These are phyloP conservation scores for Penicillium sclerotigenum DNA, from an alignment of 2,329 filamentous ascomycete genomes.

Conservation along the genomic window DNA sequence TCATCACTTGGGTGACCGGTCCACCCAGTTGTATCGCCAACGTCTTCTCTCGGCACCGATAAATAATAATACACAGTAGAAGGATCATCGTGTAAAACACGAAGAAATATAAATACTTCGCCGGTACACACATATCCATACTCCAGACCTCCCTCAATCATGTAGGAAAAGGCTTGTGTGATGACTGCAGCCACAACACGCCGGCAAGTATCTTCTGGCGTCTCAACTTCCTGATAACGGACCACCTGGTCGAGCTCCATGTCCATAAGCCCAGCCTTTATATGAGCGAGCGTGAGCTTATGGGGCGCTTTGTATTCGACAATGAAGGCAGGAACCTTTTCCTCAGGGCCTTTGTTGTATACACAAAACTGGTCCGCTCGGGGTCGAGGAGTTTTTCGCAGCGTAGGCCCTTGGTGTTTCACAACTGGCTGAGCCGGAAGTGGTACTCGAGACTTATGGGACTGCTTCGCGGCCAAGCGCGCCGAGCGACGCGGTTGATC, in stretches of 20 bases:
- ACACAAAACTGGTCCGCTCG: background rate
- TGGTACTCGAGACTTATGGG: background rate
- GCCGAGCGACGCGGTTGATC: background rate
- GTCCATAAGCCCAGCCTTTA: background rate
- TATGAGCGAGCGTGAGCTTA: background rate
- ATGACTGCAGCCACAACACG: background rate
- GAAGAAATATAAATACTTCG: background rate
- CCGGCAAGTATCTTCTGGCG: background rate
- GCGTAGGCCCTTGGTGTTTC: background rate
- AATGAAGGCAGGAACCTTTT: background rate
- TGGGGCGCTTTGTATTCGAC: background rate
- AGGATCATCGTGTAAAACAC: background rate
- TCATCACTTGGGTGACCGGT: background rate
- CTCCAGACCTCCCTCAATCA: background rate
- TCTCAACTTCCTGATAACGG: background rate
- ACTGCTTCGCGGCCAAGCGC: background rate
- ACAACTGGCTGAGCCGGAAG: background rate
- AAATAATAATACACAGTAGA: background rate
- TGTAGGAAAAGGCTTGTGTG: background rate
- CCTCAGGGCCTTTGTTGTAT: background rate
- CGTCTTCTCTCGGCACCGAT: background rate
- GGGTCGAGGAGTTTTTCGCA: background rate
- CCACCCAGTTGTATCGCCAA: background rate
- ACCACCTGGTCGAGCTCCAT: background rate
- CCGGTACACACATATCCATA: background rate